Evolutionary conservation across 2,329 filamentous ascomycete genomes (phyloP).

Genomic region (Aspergillus japonicus): DNA sequence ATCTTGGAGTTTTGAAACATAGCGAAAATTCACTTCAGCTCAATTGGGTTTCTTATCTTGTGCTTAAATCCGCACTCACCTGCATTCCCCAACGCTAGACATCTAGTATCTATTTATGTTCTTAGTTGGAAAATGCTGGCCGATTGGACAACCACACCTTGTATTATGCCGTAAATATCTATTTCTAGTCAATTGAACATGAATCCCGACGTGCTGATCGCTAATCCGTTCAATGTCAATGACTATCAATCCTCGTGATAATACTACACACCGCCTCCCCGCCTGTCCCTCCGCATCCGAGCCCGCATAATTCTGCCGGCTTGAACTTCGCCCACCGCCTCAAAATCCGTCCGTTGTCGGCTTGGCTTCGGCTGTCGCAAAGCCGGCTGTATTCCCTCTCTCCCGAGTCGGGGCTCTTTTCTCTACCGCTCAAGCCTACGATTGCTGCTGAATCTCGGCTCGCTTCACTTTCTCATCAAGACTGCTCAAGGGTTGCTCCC

Average conservation of each 20-base stretch:
- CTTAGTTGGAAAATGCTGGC: not conserved
- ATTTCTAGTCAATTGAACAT: not conserved
- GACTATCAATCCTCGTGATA: not conserved
- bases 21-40: slow-evolving; percentile 13
- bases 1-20: slow-evolving; percentile 17
- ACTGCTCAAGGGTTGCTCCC: not conserved
- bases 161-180: slow-evolving; percentile 3
- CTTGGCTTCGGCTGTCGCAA: slow-evolving; percentile 2
- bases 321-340: not conserved
- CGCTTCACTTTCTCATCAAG: not conserved
- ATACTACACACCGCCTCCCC: not conserved
- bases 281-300: not conserved
- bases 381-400: not conserved
- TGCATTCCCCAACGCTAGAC: not conserved
- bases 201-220: not conserved
- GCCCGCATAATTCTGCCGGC: not conserved
- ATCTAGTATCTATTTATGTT: not conserved
- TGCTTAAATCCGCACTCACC: not conserved
- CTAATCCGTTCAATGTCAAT: not conserved
- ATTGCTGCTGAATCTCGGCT: not conserved
- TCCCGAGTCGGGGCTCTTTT: not conserved
- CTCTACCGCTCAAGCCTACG: not conserved
- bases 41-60: not conserved
- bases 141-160: not conserved
- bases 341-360: not conserved